These are phyloP conservation scores for Fusarium sp. DNA, from an alignment of 2,329 filamentous ascomycete genomes.

Conservation along the genomic window DNA sequence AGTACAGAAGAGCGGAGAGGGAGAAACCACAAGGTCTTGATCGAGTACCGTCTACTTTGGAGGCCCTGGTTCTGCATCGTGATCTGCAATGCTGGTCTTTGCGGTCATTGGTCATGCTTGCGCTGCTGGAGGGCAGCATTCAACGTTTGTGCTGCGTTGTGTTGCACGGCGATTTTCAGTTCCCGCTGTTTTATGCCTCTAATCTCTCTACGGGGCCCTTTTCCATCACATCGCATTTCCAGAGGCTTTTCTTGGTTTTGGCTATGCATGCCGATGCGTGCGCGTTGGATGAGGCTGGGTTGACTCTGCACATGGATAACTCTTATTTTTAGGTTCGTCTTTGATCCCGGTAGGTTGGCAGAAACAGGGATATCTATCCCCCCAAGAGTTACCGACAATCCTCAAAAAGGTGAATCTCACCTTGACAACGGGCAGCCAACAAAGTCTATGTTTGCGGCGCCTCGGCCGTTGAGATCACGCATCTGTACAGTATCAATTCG, in stretches of 20 bases:
- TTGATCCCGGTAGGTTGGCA: slow-evolving; percentile 5
- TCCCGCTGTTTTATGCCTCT: not conserved
- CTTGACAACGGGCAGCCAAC: slow-evolving; percentile 15
- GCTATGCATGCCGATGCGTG: not conserved
- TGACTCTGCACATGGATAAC: not conserved
- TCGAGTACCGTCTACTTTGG: slow-evolving; percentile 29
- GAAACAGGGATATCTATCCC: not conserved
- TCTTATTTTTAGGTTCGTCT: slow-evolving; percentile 13
- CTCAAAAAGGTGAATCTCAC: not conserved
- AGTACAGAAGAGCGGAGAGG: not conserved
- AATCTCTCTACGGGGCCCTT: not conserved
- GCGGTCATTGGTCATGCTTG: slow-evolving; percentile 21
- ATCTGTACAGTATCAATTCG: not conserved
- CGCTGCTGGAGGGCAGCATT: slow-evolving; percentile 8
- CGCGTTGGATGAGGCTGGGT: not conserved
- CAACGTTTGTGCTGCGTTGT: not conserved
- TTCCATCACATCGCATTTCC: not conserved
- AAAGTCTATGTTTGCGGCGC: slow-evolving; percentile 17
- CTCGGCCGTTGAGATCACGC: slow-evolving; percentile 14
- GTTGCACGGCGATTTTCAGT: not conserved
- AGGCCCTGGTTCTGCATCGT: slow-evolving; percentile 21
- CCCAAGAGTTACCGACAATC: not conserved
- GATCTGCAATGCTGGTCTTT: slow-evolving; percentile 25
- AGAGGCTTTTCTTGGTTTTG: not conserved
- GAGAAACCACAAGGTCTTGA: slow-evolving; percentile 7